Conservation (phyloP, 2,329 filamentous ascomycete genomes). For the Alternaria infectoria region DNA sequence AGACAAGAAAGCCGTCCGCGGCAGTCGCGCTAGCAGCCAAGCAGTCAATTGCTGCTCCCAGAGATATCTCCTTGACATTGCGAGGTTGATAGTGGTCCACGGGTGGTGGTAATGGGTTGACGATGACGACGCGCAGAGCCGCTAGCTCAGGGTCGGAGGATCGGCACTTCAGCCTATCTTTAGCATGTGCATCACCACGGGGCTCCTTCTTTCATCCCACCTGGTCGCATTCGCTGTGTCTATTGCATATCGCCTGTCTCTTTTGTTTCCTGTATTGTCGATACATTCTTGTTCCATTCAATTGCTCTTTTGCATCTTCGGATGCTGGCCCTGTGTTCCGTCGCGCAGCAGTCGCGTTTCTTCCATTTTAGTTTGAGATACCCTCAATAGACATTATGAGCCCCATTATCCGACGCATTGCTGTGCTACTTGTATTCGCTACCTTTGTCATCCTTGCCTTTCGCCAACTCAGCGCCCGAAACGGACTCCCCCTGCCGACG, state of each 20-base stretch:
- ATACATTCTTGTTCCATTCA: background rate
- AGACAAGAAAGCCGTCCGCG: background rate
- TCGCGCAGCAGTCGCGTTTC: background rate
- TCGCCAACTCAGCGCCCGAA: constrained; percentile 32
- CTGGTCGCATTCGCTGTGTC: background rate
- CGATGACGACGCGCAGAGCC: constrained; percentile 7
- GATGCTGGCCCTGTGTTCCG: background rate
- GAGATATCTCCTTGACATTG: background rate
- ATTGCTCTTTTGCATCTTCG: background rate
- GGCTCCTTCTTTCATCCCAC: constrained; percentile 3
- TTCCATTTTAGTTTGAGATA: constrained; percentile 1
- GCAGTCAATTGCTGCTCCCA: background rate
- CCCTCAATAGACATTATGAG: constrained; percentile 27
- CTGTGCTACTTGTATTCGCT: constrained; percentile 33
- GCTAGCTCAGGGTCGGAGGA: constrained; percentile 7
- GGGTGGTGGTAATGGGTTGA: background rate
- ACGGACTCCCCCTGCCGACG: constrained; percentile 27
- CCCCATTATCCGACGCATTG: constrained; percentile 37
- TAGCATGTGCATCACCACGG: constrained; percentile 6
- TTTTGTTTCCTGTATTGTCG: background rate
- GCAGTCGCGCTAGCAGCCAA: background rate
- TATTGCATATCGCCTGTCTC: background rate
- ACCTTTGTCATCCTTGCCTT: constrained; percentile 39
- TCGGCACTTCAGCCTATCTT: constrained; percentile 9
- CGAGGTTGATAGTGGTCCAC: background rate